phyloP scores from a whole-genome alignment of 495 filamentous ascomycete genomes.

The Paragyromitra xinjiangensis region DNA sequence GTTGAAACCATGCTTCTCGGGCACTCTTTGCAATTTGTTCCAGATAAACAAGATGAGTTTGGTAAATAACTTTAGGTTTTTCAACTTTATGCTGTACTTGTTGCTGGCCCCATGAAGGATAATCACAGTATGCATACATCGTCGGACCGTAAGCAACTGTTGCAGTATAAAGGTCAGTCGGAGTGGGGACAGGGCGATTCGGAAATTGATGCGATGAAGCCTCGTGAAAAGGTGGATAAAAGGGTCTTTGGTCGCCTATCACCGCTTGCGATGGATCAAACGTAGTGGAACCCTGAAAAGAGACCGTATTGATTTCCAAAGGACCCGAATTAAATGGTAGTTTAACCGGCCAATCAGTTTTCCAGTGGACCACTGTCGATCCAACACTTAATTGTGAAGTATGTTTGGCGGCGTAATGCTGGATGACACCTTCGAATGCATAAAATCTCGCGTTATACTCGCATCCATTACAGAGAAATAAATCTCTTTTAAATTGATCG shows the following conservation, averaged over 20 bases:
- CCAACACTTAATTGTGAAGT: slow-evolving; percentile 67
- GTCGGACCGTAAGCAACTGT: too few relatives aligned
- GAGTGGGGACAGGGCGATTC: too few relatives aligned
- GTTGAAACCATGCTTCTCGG: slow-evolving; percentile 69
- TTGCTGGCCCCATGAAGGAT: not conserved
- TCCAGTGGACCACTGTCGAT: too few relatives aligned
- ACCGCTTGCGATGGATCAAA: too few relatives aligned
- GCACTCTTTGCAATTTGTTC: slow-evolving; percentile 57
- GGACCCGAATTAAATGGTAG: too few relatives aligned
- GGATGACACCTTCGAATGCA: slow-evolving; percentile 77
- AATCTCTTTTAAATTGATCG: slow-evolving; percentile 60
- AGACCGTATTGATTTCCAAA: too few relatives aligned
- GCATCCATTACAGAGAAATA: slow-evolving; percentile 78
- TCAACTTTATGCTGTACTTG: not conserved
- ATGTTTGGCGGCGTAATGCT: slow-evolving; percentile 84
- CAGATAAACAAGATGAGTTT: slow-evolving; percentile 1
- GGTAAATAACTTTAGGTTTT: slow-evolving; percentile 15
- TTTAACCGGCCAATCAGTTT: too few relatives aligned
- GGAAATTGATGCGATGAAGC: too few relatives aligned
- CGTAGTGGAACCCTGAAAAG: too few relatives aligned
- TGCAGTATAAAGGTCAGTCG: too few relatives aligned
- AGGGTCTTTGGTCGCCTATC: too few relatives aligned
- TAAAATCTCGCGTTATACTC: slow-evolving; percentile 70
- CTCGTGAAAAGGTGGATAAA: too few relatives aligned
- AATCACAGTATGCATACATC: not conserved